Base-by-base conservation (phyloP, 2,329 filamentous ascomycete species). In the Penicillium digitatum region DNA sequence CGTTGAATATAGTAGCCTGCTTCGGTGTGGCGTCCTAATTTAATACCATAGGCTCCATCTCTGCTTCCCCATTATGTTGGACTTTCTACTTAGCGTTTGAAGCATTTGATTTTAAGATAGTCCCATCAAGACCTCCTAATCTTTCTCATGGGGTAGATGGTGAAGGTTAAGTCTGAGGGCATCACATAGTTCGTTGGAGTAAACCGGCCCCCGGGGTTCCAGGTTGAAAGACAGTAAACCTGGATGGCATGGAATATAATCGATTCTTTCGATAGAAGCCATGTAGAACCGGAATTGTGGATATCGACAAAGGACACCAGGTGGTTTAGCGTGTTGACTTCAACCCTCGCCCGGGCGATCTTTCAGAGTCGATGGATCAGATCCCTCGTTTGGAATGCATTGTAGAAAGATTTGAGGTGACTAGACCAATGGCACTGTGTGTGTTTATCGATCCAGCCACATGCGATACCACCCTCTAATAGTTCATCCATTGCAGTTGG, bases 321-420 rank as follows among this genome's bases (percentile, higher is more conserved):
- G 22, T 53, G 34, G 0, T 54, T 26, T 6, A 61, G 12, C 14
- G 52, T 57, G 26, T 51, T 52, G 2, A 55, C 48, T 55, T 64
- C 58, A 10, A 44, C 57, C 60, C 3, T 62, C 56, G n/a, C 63
- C 55, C 3, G 59, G 55, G 2, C 58, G 59, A 6, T 65, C 62
- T 57, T 66, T 59, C 38, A 2, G 62, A 58, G 2, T 59, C 62
- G 32, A 65, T 61, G 2, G 54, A 57, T 56, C 58, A 65, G 4
- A 59, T 56, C 8, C 59, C 59, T 26, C 58, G 54, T 26, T 20
- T 37, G 29, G 22, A 22, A 22, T 48, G 58, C 56, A n/a, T 42
- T 52, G 18, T 58, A 59, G 31, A 62, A 57, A 1, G 63, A 55
- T 49, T 61, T 62, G 32, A 64, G 39, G 24, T 62, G 52, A 48